These are phyloP conservation scores for Boeremia exigua DNA, from an alignment of 2,329 filamentous ascomycete genomes.

Conservation along the genomic window DNA sequence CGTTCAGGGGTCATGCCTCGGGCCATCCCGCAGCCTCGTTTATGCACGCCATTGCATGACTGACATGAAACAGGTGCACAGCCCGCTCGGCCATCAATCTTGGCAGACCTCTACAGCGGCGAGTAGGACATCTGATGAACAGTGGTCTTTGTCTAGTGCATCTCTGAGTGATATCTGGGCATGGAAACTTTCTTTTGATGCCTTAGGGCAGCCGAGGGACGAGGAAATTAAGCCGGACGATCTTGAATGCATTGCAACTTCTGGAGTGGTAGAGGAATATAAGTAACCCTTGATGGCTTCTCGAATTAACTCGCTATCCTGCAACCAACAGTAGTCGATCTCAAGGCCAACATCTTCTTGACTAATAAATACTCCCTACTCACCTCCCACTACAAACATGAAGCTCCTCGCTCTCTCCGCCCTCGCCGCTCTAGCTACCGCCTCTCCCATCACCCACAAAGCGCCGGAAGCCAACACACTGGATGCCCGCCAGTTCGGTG, in stretches of 20 bases:
- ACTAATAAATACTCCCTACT: neutral
- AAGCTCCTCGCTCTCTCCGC: conserved; percentile 27
- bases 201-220: neutral
- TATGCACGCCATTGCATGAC: conserved; percentile 3
- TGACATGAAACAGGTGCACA: conserved; percentile 1
- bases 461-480: conserved; percentile 3
- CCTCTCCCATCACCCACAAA: conserved; percentile 19
- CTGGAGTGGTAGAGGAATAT: no score
- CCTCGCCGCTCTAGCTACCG: conserved; percentile 18
- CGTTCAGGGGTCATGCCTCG: neutral
- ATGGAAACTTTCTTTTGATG: neutral
- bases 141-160: neutral
- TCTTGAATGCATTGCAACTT: no score
- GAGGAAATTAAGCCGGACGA: no score
- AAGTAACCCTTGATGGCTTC: no score
- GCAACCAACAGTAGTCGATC: no score
- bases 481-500: conserved; percentile 22
- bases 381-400: conserved; percentile 19
- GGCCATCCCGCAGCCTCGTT: neutral
- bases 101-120: neutral
- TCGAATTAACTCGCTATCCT: no score
- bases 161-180: neutral
- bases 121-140: neutral
- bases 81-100: neutral
- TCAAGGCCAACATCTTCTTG: no score